Conservation (phyloP, 805 yeast genomes). For the Saturnispora bothae region DNA sequence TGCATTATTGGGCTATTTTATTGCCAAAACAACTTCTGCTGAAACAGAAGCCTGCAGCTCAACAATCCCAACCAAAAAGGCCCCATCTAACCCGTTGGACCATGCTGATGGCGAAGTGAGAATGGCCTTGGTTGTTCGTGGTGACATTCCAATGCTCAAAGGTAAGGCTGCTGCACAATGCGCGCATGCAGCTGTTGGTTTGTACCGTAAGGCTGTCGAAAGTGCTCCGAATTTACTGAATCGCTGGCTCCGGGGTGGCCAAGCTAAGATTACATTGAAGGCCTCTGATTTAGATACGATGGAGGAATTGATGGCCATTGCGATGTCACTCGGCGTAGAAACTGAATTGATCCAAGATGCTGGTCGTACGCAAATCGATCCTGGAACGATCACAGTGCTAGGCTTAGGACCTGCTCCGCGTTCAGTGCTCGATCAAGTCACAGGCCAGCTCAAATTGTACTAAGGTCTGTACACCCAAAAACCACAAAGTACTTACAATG, state of each 20-base stretch:
- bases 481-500: too few species aligned
- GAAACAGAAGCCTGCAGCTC: too few species aligned
- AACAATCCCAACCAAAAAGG: too few species aligned
- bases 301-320: slow-evolving; percentile 70
- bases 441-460: slow-evolving; percentile 68
- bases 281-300: slow-evolving; percentile 58
- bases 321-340: slow-evolving; percentile 68
- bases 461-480: slow-evolving; percentile 26
- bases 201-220: slow-evolving; percentile 57
- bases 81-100: slow-evolving; percentile 45
- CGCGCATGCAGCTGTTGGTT: slow-evolving; percentile 91
- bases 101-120: slow-evolving; percentile 69
- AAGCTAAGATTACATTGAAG: slow-evolving; percentile 86
- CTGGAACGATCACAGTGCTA: slow-evolving; percentile 92
- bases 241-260: slow-evolving; percentile 83
- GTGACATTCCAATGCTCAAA: slow-evolving; percentile 82
- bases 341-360: slow-evolving; percentile 87
- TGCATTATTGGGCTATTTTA: background rate
- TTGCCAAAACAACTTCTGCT: too few species aligned
- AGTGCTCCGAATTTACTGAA: slow-evolving; percentile 39
- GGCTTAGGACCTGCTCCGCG: slow-evolving; percentile 97
- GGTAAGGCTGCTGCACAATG: slow-evolving; percentile 98
- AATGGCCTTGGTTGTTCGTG: slow-evolving; percentile 82
- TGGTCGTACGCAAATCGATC: slow-evolving; percentile 92
- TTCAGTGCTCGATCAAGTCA: slow-evolving; percentile 64